Evolutionary conservation across 129 eudicot species (phyloP).

Genomic region (Erigeron canadensis): DNA sequence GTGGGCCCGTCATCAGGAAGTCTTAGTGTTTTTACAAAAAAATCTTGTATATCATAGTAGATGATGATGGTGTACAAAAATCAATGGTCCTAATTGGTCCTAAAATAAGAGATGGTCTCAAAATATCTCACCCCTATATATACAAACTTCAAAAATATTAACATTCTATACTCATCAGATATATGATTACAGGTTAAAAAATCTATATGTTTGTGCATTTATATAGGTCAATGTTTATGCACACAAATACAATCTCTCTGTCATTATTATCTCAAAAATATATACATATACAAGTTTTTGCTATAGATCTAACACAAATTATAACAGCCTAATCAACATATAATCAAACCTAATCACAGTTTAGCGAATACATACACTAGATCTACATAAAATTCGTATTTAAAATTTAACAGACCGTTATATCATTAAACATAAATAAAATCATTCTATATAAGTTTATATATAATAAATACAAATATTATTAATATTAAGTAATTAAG

Average conservation of each 20-base stretch:
- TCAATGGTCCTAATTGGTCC: too few species aligned
- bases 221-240: neutral
- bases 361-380: conserved; percentile 16
- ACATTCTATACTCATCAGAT: neutral
- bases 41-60: too few species aligned
- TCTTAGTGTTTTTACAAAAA: too few species aligned
- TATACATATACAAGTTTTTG: neutral
- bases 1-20: too few species aligned
- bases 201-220: neutral
- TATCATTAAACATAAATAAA: neutral
- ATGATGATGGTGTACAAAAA: too few species aligned
- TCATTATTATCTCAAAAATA: conserved; percentile 9
- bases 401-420: neutral
- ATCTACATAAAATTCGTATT: conserved; percentile 27
- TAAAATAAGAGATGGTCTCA: too few species aligned
- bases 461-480: too few species aligned
- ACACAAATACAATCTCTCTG: neutral
- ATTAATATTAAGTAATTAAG: too few species aligned
- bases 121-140: too few species aligned
- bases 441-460: too few species aligned
- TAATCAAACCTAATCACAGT: conserved; percentile 9
- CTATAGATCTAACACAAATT: conserved; percentile 25
- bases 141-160: neutral
- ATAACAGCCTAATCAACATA: neutral
- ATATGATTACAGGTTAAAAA: neutral